Evolutionary conservation across 2,329 filamentous ascomycete species (phyloP).

Genomic region (Coniochaeta pulveracea): DNA sequence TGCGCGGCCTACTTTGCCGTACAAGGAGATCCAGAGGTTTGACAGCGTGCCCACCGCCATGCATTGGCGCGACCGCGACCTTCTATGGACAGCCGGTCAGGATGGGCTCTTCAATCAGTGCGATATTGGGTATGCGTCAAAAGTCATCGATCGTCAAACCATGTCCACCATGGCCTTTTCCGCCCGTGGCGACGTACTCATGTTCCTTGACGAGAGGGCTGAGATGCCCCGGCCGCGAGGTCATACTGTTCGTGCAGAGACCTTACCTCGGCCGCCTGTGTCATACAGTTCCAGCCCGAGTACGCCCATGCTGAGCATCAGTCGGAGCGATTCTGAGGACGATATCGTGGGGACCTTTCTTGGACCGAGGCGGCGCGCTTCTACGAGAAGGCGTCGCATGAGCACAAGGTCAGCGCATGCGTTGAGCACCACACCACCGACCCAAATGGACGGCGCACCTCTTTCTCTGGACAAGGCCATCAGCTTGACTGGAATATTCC

Average conservation of each 20-base stretch:
- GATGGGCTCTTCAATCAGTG: conserved; percentile 54
- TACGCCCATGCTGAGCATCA: conserved; percentile 40
- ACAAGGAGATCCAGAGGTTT: conserved; percentile 53
- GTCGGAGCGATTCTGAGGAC: conserved; percentile 54
- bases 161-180: conserved; percentile 52
- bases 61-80: conserved; percentile 53
- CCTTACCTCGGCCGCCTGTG: conserved; percentile 20
- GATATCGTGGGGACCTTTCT: conserved; percentile 51
- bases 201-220: conserved; percentile 49
- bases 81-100: conserved; percentile 54
- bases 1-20: conserved; percentile 55
- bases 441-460: conserved; percentile 29
- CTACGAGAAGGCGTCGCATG: conserved; percentile 25
- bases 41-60: conserved; percentile 44
- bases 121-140: conserved; percentile 52
- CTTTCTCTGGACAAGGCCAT: conserved; percentile 48
- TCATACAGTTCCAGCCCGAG: conserved; percentile 37
- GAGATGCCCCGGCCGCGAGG: conserved; percentile 30
- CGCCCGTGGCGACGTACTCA: conserved; percentile 44
- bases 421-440: conserved; percentile 45
- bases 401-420: conserved; percentile 30
- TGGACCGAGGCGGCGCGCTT: conserved; percentile 28
- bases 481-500: conserved; percentile 44
- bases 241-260: conserved; percentile 18
- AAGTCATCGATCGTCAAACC: conserved; percentile 50